Percentiles rank a stretch among this genome's conserved stretches.
phyloP scores from a whole-genome alignment of 1,284 basidiomycete species.

The Heterobasidion occidentale region DNA sequence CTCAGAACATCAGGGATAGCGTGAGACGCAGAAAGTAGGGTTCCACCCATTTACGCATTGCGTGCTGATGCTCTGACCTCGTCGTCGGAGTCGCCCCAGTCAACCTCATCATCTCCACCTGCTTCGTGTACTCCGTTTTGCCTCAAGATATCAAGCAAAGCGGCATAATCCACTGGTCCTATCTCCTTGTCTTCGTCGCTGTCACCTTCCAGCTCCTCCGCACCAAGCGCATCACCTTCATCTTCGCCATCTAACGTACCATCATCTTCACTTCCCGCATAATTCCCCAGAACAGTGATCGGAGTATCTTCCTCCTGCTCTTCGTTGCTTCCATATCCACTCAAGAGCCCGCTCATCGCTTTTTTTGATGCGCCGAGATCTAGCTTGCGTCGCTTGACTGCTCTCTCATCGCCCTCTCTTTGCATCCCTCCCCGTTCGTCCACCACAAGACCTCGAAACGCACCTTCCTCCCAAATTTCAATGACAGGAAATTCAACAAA shows the following conservation, averaged over 20 bases:
- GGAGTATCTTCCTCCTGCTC: conserved; percentile 29
- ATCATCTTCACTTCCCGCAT: conserved; percentile 37
- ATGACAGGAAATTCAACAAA: conserved; percentile 81
- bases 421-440: conserved; percentile 37
- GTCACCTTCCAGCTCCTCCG: conserved; percentile 20
- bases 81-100: conserved; percentile 39
- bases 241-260: conserved; percentile 6
- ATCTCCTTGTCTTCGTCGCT: conserved; percentile 21
- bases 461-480: conserved; percentile 55
- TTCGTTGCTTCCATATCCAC: conserved; percentile 56
- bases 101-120: conserved; percentile 11
- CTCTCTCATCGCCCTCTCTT: conserved; percentile 25
- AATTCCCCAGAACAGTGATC: conserved; percentile 42
- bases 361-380: conserved; percentile 40
- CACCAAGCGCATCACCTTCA: conserved; percentile 6
- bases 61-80: conserved; percentile 54
- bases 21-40: not conserved
- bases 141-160: conserved; percentile 42
- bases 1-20: not conserved
- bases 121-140: conserved; percentile 21
- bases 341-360: conserved; percentile 50
- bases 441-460: conserved; percentile 51
- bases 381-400: conserved; percentile 45
- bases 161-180: conserved; percentile 37
- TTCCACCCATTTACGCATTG: conserved; percentile 20